Evolutionary conservation across 2,329 filamentous ascomycete species (phyloP), one percentile per base, ranked within the genome.

Genomic region (Clarireedia homoeocarpa): DNA sequence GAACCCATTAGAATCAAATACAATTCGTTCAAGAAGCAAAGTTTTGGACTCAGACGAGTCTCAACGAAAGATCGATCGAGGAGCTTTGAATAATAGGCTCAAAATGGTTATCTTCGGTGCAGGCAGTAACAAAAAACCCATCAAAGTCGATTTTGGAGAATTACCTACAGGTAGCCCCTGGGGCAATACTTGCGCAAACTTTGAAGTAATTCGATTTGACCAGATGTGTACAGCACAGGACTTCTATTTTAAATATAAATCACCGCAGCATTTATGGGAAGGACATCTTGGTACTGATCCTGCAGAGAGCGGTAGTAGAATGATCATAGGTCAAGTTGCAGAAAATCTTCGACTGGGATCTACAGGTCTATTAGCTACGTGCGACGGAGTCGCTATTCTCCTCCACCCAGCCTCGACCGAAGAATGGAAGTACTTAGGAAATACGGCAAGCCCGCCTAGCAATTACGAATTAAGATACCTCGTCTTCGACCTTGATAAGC

Each of bases 371-470:
- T 10, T 66, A 6, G 60, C 55, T 49, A 34, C 44, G 6, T 57
- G 55, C 40, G 24, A 44, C 10, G 36, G 51, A 4, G 67, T 65
- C 40, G 48, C 51, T 6, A 58, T 68, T 52, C 51, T 69, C 7
- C 23, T 65, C 14, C 67, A 62, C 56, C 66, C 67, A 6, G 47
- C 57, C 14, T 59, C 44, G 48, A 60, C 49, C 23, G 64, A 65
- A 46, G 64, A 67, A 51, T 69, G 67, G 67, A 63, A 58, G 27
- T 67, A 63, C 26, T 30, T 69, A 7, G 63, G 63, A 38, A 30
- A n/a, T n/a, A 38, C 48, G 10, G 34, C 47, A 6, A n/a, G 57
- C 1, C 47, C 17, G 24, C 17, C 54, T 5, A 38, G 10, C 6
- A 55, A 61, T 15, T 48, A 50, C 20, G 56, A 48, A 48, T 50